Base-by-base conservation (phyloP, 345 rosid genomes). In the Kernera saxatilis region DNA sequence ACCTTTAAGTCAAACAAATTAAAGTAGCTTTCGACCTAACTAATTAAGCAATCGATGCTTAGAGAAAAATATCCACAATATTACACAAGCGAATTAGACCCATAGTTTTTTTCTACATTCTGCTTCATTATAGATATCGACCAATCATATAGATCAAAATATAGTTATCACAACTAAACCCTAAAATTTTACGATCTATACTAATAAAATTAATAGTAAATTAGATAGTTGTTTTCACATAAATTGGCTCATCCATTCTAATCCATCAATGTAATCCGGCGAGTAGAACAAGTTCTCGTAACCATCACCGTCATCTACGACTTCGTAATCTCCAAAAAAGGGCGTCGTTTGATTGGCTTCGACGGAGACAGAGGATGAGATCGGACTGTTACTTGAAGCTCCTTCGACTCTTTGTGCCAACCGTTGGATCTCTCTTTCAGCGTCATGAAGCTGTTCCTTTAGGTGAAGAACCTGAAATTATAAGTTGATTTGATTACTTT, bases 181-280 rank as follows among this genome's bases (percentile, higher is more conserved):
- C 55, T 53, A 35, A 41, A 1, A 41, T 39, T 61, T 33, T 55
- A 13, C 19, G 8, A 70, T 58, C 27, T 9, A 26, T 33, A 55
- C 29, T 65, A 64, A 33, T 46, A 33, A 6, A 39, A 33, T 54
- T 27, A 55, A 35, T 40, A 53, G 26, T 45, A 32, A 10, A 57
- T 6, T 58, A 37, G 64, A 54, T 39, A 26, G 41, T 41, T 12
- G 0, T 52, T 33, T 37, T 78, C 68, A 84, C 68, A 73, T 37
- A 29, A 74, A 82, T 9, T 57, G 76, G 61, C 81, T 79, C 48
- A 84, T 52, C 95, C 93, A 88, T 26, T 91, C 97, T 60, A 81
- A 49, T 23, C 84, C 88, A 54, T 36, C 67, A 64, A 58, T 37
- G 48, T 82, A 82, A 23, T 80, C 82, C 3, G 79, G 59, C 10